A percentile compares a stretch with the other conserved stretches of the same genome.
phyloP scores from a whole-genome alignment of 2,329 filamentous ascomycete species.

The Lachnellula willkommii region DNA sequence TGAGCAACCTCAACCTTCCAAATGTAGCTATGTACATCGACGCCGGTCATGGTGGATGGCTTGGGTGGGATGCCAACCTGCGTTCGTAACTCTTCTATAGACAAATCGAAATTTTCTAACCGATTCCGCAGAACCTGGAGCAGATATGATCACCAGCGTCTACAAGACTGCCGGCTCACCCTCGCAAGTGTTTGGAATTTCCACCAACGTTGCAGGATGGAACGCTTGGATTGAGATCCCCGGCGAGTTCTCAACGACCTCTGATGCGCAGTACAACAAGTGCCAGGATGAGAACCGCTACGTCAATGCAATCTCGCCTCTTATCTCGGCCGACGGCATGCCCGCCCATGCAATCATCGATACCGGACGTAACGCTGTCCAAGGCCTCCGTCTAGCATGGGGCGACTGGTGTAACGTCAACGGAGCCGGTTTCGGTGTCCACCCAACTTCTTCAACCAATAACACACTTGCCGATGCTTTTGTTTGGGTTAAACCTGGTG shows the following conservation, averaged over 20 bases:
- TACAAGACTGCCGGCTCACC: conserved; percentile 48
- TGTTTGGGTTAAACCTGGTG: conserved; percentile 34
- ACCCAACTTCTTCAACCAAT: conserved; percentile 23
- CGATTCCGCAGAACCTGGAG: conserved; percentile 34
- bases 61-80: conserved; percentile 53
- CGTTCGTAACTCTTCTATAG: conserved; percentile 6
- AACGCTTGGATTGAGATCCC: conserved; percentile 35
- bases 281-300: conserved; percentile 39
- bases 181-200: conserved; percentile 46
- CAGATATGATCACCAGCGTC: conserved; percentile 41
- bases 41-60: conserved; percentile 54
- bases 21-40: conserved; percentile 56
- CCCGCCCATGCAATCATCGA: conserved; percentile 43
- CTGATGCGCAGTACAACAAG: conserved; percentile 43
- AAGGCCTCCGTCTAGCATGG: conserved; percentile 40
- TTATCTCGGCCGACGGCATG: conserved; percentile 27
- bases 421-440: conserved; percentile 32
- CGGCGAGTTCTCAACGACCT: conserved; percentile 33
- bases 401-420: conserved; percentile 41
- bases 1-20: conserved; percentile 47
- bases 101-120: conserved; percentile 2
- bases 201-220: conserved; percentile 56
- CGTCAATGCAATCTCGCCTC: conserved; percentile 37
- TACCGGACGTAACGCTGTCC: conserved; percentile 45
- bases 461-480: conserved; percentile 30